These are phyloP conservation scores for Aspergillus proliferans DNA, from an alignment of 2,329 filamentous ascomycete genomes.

Conservation along the genomic window DNA sequence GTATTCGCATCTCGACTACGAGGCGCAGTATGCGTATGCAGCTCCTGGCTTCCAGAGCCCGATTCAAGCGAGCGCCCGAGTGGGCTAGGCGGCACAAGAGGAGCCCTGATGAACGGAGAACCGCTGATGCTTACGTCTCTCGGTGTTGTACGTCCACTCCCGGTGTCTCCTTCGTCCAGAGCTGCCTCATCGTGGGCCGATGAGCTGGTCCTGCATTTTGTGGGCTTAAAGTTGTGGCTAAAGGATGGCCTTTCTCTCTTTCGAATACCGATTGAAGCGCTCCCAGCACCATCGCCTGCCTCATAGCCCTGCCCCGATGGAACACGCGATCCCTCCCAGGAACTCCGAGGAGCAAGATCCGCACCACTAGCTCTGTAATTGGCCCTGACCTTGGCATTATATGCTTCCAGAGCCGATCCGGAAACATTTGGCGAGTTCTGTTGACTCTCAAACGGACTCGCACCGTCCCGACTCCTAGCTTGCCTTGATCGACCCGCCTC, in stretches of 20 bases:
- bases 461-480: slow-evolving; percentile 9
- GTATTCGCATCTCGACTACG: slow-evolving; percentile 17
- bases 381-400: slow-evolving; percentile 8
- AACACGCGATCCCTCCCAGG: slow-evolving; percentile 12
- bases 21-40: slow-evolving; percentile 8
- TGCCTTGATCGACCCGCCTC: slow-evolving; percentile 7
- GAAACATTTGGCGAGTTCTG: slow-evolving; percentile 11
- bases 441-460: slow-evolving; percentile 12
- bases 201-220: slow-evolving; percentile 23
- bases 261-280: slow-evolving; percentile 9
- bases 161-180: slow-evolving; percentile 13
- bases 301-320: slow-evolving; percentile 14
- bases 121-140: slow-evolving; percentile 40
- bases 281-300: slow-evolving; percentile 8
- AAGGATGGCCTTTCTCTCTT: slow-evolving; percentile 31
- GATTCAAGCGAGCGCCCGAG: slow-evolving; percentile 27
- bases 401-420: slow-evolving; percentile 12
- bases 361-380: slow-evolving; percentile 5
- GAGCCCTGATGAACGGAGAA: slow-evolving; percentile 43
- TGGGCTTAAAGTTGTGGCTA: slow-evolving; percentile 18
- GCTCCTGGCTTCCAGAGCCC: slow-evolving; percentile 13
- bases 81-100: slow-evolving; percentile 24
- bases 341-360: slow-evolving; percentile 5
- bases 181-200: slow-evolving; percentile 19
- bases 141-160: slow-evolving; percentile 22